Percentiles rank a stretch among this genome's conserved stretches.
phyloP scores from a whole-genome alignment of 2,329 filamentous ascomycete genomes.

The Arthrocladium fulminans region DNA sequence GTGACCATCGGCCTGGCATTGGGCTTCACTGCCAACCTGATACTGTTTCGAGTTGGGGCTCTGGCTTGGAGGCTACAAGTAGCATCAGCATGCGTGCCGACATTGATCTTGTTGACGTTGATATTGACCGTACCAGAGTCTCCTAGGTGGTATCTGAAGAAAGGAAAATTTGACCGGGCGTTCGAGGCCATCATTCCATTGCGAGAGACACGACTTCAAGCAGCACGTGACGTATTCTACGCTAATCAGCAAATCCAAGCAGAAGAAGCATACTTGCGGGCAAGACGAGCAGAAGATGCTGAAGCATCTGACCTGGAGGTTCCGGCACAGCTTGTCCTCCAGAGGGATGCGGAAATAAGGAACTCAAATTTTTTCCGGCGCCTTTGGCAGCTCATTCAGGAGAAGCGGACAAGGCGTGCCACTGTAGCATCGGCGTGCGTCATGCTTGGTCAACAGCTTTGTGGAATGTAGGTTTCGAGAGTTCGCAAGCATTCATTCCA shows the following conservation, averaged over 20 bases:
- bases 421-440: conserved; percentile 24
- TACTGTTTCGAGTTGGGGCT: conserved; percentile 48
- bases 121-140: conserved; percentile 8
- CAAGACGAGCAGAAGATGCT: neutral
- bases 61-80: conserved; percentile 26
- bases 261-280: conserved; percentile 18
- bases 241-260: conserved; percentile 28
- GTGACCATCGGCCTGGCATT: conserved; percentile 58
- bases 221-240: conserved; percentile 24
- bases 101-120: neutral
- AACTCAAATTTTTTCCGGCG: neutral
- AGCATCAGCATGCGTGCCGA: neutral
- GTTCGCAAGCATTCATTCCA: no score
- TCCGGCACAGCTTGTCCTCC: neutral
- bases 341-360: neutral
- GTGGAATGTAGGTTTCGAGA: conserved; percentile 27
- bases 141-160: conserved; percentile 24
- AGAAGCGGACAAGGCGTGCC: conserved; percentile 26
- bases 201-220: conserved; percentile 21
- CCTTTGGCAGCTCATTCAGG: conserved; percentile 23
- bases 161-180: conserved; percentile 20
- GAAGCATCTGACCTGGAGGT: neutral
- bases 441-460: conserved; percentile 28
- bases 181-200: conserved; percentile 21
- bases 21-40: conserved; percentile 57